These are phyloP conservation scores for Penicillium egyptiacum DNA, from an alignment of 495 filamentous ascomycete genomes.

Conservation along the genomic window DNA sequence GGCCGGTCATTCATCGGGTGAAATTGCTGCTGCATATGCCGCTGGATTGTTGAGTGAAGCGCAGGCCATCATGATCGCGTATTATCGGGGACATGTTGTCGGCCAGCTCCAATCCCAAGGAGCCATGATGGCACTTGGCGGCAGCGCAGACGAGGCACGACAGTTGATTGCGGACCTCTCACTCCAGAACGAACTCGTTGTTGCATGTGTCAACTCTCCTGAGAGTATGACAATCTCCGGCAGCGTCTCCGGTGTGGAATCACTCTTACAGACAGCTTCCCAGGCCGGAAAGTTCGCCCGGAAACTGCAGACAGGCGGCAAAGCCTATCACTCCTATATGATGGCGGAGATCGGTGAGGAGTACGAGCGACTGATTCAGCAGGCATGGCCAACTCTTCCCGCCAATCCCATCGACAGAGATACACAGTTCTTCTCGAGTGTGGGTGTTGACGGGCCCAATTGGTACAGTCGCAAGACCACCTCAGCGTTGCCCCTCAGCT, in stretches of 20 bases:
- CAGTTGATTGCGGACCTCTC: slow-evolving; percentile 12
- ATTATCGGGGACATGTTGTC: slow-evolving; percentile 28
- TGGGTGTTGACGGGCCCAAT: too few relatives aligned
- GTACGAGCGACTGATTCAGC: too few relatives aligned
- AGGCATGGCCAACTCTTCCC: too few relatives aligned
- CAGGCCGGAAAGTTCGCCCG: too few relatives aligned
- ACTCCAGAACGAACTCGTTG: slow-evolving; percentile 19
- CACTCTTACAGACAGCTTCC: too few relatives aligned
- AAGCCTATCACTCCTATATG: too few relatives aligned
- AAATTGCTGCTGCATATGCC: slow-evolving; percentile 40
- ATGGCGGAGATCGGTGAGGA: too few relatives aligned
- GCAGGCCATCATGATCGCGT: slow-evolving; percentile 19
- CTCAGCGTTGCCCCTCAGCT: background rate
- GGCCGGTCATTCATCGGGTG: slow-evolving; percentile 42
- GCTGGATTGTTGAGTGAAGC: slow-evolving; percentile 16
- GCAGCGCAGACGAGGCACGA: slow-evolving; percentile 7
- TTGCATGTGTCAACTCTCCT: slow-evolving; percentile 54
- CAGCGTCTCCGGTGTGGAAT: slow-evolving; percentile 24
- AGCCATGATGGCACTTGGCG: slow-evolving; percentile 32
- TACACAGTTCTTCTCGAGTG: too few relatives aligned
- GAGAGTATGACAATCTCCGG: slow-evolving; percentile 51
- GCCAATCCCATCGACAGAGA: too few relatives aligned
- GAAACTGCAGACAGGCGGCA: too few relatives aligned
- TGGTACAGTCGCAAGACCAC: too few relatives aligned
- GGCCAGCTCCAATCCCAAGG: slow-evolving; percentile 20